Percentiles rank a stretch among this genome's conserved stretches.
Evolutionary conservation across 805 yeast genomes (phyloP).

Genomic region (Wickerhamomyces silvicola): DNA sequence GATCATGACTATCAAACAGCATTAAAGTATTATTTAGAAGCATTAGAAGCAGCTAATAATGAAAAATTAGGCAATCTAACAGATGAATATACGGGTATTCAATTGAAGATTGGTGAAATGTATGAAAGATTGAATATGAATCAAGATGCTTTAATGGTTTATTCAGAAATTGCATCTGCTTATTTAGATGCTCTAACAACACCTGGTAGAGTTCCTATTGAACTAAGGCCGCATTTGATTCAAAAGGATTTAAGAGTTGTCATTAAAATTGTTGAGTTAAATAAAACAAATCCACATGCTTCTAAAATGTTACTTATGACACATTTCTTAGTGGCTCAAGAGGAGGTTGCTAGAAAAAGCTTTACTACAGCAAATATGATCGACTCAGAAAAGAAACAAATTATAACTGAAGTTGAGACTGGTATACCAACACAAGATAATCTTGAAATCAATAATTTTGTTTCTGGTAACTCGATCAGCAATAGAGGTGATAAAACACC

Average conservation of each 20-base stretch:
- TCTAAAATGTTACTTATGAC: conserved; percentile 55
- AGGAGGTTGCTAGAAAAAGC: conserved; percentile 45
- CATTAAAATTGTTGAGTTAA: conserved; percentile 57
- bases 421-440: conserved; percentile 7
- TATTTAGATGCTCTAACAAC: conserved; percentile 49
- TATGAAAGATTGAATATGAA: conserved; percentile 59
- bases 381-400: conserved; percentile 24
- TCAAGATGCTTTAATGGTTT: conserved; percentile 61
- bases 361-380: conserved; percentile 27
- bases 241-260: conserved; percentile 68
- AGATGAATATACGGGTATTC: conserved; percentile 88
- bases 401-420: conserved; percentile 12
- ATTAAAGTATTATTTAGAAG: conserved; percentile 64
- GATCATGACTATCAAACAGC: conserved; percentile 59
- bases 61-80: conserved; percentile 49
- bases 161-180: conserved; percentile 57
- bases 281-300: conserved; percentile 37
- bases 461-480: background rate
- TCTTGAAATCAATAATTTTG: background rate
- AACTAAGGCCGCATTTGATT: conserved; percentile 47
- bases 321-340: conserved; percentile 60
- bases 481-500: conserved; percentile 3
- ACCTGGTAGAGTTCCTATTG: conserved; percentile 26
- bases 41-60: conserved; percentile 55
- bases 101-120: conserved; percentile 82